A percentile compares a stretch with the other conserved stretches of the same genome.
Evolutionary conservation across 2,329 filamentous ascomycete species (phyloP).

Genomic region (Dendrostoma leiphaemia): DNA sequence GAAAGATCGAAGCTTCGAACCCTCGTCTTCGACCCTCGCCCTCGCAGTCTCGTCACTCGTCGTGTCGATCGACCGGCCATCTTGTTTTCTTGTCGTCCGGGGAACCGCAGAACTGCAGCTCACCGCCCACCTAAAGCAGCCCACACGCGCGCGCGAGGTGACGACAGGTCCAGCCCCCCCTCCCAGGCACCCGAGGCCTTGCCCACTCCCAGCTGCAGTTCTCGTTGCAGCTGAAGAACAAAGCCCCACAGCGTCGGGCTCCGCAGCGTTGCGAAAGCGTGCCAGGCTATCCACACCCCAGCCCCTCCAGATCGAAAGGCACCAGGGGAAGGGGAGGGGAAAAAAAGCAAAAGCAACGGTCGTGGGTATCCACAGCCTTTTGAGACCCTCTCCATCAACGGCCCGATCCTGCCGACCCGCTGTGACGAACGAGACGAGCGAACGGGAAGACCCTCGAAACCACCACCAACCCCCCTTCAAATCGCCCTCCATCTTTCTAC

Average conservation of each 20-base stretch:
- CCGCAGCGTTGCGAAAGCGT: background rate
- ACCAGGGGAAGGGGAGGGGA: background rate
- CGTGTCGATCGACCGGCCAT: too few relatives aligned
- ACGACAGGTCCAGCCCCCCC: background rate
- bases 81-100: background rate
- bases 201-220: too few relatives aligned
- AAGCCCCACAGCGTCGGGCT: too few relatives aligned
- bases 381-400: slow-evolving; percentile 1
- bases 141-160: too few relatives aligned
- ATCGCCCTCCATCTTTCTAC: background rate
- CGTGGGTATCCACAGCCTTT: background rate
- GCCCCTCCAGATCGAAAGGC: slow-evolving; percentile 3
- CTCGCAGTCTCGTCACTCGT: too few relatives aligned
- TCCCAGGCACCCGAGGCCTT: too few relatives aligned
- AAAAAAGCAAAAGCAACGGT: too few relatives aligned
- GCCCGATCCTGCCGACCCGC: slow-evolving; percentile 2
- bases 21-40: too few relatives aligned
- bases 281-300: background rate
- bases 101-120: background rate
- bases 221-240: too few relatives aligned
- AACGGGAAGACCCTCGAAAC: background rate
- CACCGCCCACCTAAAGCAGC: background rate
- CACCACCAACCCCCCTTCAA: background rate
- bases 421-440: background rate
- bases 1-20: too few relatives aligned